Percentiles rank a stretch among this genome's conserved stretches.
phyloP scores from a whole-genome alignment of 176 grass and related monocot genomes.

The Cenchrus fungigraminus region DNA sequence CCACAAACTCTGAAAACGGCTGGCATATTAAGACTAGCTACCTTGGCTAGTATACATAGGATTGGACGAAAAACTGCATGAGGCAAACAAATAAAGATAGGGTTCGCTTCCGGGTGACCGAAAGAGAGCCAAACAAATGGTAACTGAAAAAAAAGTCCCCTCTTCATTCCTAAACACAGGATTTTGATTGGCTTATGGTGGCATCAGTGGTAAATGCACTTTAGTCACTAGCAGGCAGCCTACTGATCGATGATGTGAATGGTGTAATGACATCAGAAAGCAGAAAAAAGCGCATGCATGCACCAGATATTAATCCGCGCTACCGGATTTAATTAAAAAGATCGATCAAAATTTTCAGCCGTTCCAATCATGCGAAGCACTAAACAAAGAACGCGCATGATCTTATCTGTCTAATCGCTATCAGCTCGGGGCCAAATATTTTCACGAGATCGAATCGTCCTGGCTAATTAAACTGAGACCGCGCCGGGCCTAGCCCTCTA shows the following conservation, averaged over 20 bases:
- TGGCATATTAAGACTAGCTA: background rate
- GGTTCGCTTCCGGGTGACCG: background rate
- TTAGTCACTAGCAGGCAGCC: slow-evolving; percentile 39
- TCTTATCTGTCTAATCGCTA: slow-evolving; percentile 59
- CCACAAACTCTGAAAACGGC: background rate
- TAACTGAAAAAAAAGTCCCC: slow-evolving; percentile 29
- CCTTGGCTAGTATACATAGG: background rate
- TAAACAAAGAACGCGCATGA: slow-evolving; percentile 47
- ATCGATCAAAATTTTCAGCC: slow-evolving; percentile 16
- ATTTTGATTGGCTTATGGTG: slow-evolving; percentile 31
- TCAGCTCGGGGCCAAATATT: slow-evolving; percentile 25
- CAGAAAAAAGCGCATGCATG: slow-evolving; percentile 37
- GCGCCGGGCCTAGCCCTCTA: background rate
- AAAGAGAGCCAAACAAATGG: slow-evolving; percentile 22
- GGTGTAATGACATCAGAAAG: slow-evolving; percentile 43
- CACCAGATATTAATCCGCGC: slow-evolving; percentile 32
- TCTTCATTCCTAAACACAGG: background rate
- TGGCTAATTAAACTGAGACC: slow-evolving; percentile 45
- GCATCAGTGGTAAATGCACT: slow-evolving; percentile 50
- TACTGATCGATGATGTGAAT: slow-evolving; percentile 35
- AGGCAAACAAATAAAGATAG: background rate
- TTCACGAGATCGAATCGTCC: background rate
- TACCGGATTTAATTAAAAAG: slow-evolving; percentile 10
- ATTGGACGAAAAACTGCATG: slow-evolving; percentile 13
- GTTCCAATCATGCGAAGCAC: slow-evolving; percentile 59